A percentile compares a stretch with the other conserved stretches of the same genome.
Evolutionary conservation across 345 rosid genomes (phyloP).

Genomic region (Dipteronia dyeriana): DNA sequence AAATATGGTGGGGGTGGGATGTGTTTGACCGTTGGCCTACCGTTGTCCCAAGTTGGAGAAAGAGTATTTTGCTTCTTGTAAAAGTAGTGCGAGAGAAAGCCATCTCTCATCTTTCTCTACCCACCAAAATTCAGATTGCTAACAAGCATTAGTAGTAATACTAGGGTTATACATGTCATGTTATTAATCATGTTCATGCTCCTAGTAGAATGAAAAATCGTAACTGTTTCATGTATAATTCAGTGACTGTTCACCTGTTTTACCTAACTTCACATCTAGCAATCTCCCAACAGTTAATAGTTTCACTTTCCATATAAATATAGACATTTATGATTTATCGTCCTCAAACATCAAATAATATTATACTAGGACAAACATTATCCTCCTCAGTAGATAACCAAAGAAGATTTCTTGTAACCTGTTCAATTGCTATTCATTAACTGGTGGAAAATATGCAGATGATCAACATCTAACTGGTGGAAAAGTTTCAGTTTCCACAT

Average conservation of each 20-base stretch:
- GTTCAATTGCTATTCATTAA: neutral
- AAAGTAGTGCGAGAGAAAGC: constrained; percentile 21
- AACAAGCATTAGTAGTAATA: no score
- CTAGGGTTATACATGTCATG: no score
- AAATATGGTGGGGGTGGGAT: no score
- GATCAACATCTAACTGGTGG: constrained; percentile 13
- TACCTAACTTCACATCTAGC: constrained; percentile 32
- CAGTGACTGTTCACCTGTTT: constrained; percentile 38
- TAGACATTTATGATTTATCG: no score
- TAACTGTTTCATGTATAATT: neutral
- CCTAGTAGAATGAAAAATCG: neutral
- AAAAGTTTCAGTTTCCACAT: neutral
- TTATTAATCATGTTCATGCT: no score
- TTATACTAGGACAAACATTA: neutral
- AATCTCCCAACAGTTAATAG: neutral
- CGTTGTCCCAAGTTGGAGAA: constrained; percentile 26
- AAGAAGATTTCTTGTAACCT: neutral
- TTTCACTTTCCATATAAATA: neutral
- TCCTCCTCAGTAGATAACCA: constrained; percentile 1
- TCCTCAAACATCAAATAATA: no score
- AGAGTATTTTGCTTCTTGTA: constrained; percentile 18
- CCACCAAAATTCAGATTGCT: constrained; percentile 7
- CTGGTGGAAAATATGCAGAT: neutral
- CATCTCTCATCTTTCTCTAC: constrained; percentile 20
- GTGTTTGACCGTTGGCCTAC: constrained; percentile 34